These are phyloP conservation scores for Talaromyces sp. DNA, from an alignment of 2,329 filamentous ascomycete species.

Conservation along the genomic window DNA sequence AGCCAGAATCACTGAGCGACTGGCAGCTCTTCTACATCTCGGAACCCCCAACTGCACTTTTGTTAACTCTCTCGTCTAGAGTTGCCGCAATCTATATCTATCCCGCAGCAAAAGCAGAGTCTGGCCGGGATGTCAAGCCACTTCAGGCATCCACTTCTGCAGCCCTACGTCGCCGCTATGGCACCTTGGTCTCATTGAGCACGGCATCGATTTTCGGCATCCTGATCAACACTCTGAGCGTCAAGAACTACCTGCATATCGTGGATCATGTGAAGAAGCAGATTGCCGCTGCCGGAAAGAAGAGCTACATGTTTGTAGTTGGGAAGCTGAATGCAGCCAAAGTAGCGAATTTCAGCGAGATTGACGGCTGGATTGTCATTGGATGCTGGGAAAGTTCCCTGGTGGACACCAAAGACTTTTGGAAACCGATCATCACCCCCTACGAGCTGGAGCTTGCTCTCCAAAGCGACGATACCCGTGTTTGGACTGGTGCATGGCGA, in stretches of 20 bases:
- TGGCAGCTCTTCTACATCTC: slow-evolving; percentile 83
- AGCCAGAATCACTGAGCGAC: slow-evolving; percentile 51
- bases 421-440: slow-evolving; percentile 85
- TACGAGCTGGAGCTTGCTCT: slow-evolving; percentile 84
- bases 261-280: slow-evolving; percentile 67
- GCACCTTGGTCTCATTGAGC: slow-evolving; percentile 72
- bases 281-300: slow-evolving; percentile 80
- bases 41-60: slow-evolving; percentile 72
- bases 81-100: slow-evolving; percentile 76
- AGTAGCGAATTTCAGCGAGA: slow-evolving; percentile 90
- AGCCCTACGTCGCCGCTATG: slow-evolving; percentile 78
- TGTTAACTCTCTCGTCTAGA: slow-evolving; percentile 81
- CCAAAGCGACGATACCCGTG: slow-evolving; percentile 65
- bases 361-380: slow-evolving; percentile 95
- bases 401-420: slow-evolving; percentile 85
- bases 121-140: slow-evolving; percentile 28
- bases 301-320: slow-evolving; percentile 92
- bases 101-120: slow-evolving; percentile 47
- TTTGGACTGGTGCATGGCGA: slow-evolving; percentile 88
- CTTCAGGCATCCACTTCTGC: slow-evolving; percentile 50
- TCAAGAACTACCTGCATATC: slow-evolving; percentile 82
- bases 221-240: slow-evolving; percentile 89
- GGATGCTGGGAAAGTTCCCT: slow-evolving; percentile 97
- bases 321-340: slow-evolving; percentile 95
- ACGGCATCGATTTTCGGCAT: slow-evolving; percentile 86